Conservation (phyloP, 805 yeast species). For the Kockiozyma suomiensis region DNA sequence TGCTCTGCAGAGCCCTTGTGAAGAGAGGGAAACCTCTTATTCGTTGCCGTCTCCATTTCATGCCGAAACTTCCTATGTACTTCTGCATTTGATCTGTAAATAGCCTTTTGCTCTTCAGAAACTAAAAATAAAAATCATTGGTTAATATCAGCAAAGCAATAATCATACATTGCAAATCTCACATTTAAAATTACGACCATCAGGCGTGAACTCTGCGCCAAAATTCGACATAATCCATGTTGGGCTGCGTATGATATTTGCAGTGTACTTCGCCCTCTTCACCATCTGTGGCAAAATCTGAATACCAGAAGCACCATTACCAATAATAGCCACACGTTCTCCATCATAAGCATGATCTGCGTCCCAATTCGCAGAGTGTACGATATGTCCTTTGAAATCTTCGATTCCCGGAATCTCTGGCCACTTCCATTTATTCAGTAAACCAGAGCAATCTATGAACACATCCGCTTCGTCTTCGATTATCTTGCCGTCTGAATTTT, state of each 20-base stretch:
- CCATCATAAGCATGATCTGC: conserved; percentile 21
- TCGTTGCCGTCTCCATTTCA: conserved; percentile 29
- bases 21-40: conserved; percentile 13
- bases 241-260: conserved; percentile 32
- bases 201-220: conserved; percentile 21
- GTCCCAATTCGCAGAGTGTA: conserved; percentile 40
- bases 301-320: conserved; percentile 45
- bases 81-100: conserved; percentile 23
- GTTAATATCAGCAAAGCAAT: too few species aligned
- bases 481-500: conserved; percentile 4
- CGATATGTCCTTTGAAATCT: conserved; percentile 38
- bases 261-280: conserved; percentile 34
- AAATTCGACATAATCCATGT: conserved; percentile 29
- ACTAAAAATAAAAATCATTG: too few species aligned
- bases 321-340: conserved; percentile 41
- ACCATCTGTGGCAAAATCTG: conserved; percentile 40
- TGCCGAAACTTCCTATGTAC: conserved; percentile 34
- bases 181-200: conserved; percentile 13
- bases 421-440: conserved; percentile 36
- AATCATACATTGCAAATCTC: not conserved
- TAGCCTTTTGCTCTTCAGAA: conserved; percentile 25
- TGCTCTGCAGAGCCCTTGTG: conserved; percentile 15
- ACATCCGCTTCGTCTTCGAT: conserved; percentile 11
- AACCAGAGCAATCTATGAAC: conserved; percentile 20
- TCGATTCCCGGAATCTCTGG: conserved; percentile 40